These are phyloP conservation scores for Fomitopsis pinicola DNA, from an alignment of 1,284 basidiomycete species.

Conservation along the genomic window DNA sequence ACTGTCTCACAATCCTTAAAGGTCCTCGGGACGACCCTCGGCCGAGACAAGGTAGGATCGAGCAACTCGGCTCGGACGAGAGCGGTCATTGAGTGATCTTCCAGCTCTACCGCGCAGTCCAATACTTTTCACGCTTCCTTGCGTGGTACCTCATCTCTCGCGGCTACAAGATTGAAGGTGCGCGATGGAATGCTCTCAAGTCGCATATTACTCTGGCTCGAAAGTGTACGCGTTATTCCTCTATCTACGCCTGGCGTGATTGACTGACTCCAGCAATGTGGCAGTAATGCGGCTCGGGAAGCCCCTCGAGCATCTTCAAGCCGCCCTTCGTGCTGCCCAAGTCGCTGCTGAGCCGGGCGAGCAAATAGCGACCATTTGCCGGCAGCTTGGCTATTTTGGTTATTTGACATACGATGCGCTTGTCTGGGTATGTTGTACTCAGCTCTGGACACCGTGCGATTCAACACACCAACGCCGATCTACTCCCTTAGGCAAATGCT, in stretches of 20 bases:
- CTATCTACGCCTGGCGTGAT: background rate
- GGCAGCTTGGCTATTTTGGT: slow-evolving; percentile 90
- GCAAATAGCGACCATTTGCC: slow-evolving; percentile 75
- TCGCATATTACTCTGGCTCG: slow-evolving; percentile 72
- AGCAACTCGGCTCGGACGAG: background rate
- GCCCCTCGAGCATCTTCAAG: slow-evolving; percentile 92
- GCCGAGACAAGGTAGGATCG: slow-evolving; percentile 76
- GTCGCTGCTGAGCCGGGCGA: slow-evolving; percentile 61
- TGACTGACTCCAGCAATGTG: background rate
- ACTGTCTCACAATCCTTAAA: slow-evolving; percentile 73
- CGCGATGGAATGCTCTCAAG: slow-evolving; percentile 79
- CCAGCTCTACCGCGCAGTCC: slow-evolving; percentile 85
- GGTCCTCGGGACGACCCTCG: slow-evolving; percentile 76
- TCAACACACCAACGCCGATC: background rate
- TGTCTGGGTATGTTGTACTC: slow-evolving; percentile 60
- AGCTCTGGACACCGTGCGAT: background rate
- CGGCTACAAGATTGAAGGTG: slow-evolving; percentile 62
- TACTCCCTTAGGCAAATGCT: slow-evolving; percentile 48
- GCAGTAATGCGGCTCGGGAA: slow-evolving; percentile 91
- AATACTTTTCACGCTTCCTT: slow-evolving; percentile 90
- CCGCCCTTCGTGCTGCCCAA: slow-evolving; percentile 78
- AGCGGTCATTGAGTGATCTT: background rate
- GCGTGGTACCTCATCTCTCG: slow-evolving; percentile 75
- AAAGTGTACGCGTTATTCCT: slow-evolving; percentile 55
- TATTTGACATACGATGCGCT: slow-evolving; percentile 83